Conservation (phyloP, 345 rosid genomes). For the Corchorus olitorius region DNA sequence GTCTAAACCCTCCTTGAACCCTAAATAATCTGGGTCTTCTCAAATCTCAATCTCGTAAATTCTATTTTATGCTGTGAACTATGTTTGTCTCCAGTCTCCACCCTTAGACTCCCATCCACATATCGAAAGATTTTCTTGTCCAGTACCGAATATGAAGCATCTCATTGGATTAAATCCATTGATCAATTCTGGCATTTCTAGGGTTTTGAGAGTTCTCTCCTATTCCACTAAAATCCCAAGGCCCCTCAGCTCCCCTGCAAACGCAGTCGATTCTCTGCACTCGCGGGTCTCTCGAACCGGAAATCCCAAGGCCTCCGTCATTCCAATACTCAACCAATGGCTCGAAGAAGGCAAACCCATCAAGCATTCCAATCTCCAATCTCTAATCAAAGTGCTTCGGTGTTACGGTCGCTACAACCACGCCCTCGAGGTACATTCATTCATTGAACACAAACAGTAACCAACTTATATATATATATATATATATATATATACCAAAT, state of each 20-base stretch:
- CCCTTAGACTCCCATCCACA: not conserved
- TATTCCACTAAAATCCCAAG: constrained; percentile 13
- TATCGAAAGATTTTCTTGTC: not conserved
- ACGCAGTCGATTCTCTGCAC: constrained; percentile 35
- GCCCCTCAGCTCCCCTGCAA: constrained; percentile 16
- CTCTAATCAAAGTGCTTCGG: constrained; percentile 44
- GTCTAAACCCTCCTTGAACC: too few species aligned
- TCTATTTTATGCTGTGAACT: too few species aligned
- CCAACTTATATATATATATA: too few species aligned
- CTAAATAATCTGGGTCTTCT: too few species aligned
- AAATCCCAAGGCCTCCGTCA: constrained; percentile 36
- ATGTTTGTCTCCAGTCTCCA: not conserved
- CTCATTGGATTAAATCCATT: not conserved
- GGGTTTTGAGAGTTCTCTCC: constrained; percentile 13
- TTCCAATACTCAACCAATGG: constrained; percentile 51
- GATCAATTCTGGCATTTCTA: not conserved
- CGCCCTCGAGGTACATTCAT: constrained; percentile 48
- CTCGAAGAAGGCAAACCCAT: constrained; percentile 45
- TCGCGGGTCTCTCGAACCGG: constrained; percentile 40
- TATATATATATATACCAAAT: too few species aligned
- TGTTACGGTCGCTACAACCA: constrained; percentile 39
- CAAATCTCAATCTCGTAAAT: too few species aligned
- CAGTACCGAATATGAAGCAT: not conserved
- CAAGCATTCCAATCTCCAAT: constrained; percentile 35
- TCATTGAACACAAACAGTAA: not conserved